Conservation (phyloP, 768 basidiomycete species). For the Leccinum barrowsii region DNA sequence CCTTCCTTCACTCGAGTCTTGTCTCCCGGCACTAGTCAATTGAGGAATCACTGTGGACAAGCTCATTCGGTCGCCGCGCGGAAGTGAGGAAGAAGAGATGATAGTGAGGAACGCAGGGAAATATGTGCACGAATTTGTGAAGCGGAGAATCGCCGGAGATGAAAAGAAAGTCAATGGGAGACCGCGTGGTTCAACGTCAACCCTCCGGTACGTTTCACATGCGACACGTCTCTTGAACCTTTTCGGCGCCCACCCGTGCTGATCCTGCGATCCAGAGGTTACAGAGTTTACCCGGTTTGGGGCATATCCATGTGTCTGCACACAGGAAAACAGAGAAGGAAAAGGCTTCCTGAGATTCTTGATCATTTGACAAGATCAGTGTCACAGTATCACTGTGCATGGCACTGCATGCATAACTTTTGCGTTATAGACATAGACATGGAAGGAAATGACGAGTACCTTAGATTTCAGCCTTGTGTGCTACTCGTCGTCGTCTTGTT, state of each 20-base stretch:
- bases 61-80: constrained; percentile 50
- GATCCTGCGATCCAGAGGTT: constrained; percentile 48
- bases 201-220: too few species aligned
- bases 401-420: too few species aligned
- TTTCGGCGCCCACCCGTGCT: background rate
- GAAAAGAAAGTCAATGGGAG: too few species aligned
- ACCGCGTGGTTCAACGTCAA: too few species aligned
- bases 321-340: constrained; percentile 41
- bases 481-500: too few species aligned
- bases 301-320: constrained; percentile 85
- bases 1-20: constrained; percentile 54
- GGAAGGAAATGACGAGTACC: too few species aligned
- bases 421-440: too few species aligned
- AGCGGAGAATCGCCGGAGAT: constrained; percentile 29
- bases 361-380: background rate
- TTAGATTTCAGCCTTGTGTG: too few species aligned
- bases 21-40: constrained; percentile 59
- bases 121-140: constrained; percentile 63
- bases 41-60: constrained; percentile 68
- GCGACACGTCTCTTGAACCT: background rate
- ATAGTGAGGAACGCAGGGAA: constrained; percentile 48
- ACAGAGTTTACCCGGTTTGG: constrained; percentile 76
- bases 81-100: constrained; percentile 50
- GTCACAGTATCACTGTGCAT: too few species aligned
- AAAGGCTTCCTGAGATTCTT: constrained; percentile 14